Conservation (phyloP, 2,329 filamentous ascomycete genomes). For the Colletotrichum truncatum region DNA sequence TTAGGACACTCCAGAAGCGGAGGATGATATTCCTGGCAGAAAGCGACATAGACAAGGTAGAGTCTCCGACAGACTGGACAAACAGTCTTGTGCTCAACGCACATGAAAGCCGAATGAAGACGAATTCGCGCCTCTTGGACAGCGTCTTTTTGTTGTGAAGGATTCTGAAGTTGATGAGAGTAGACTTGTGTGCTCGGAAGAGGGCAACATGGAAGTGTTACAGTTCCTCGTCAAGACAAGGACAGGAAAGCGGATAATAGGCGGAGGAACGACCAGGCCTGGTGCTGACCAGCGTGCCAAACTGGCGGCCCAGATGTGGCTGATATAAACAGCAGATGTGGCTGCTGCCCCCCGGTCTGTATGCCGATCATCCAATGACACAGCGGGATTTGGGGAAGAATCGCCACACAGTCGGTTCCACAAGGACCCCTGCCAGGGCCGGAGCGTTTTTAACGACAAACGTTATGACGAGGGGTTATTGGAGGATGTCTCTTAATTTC, state of each 20-base stretch:
- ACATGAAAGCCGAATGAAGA: constrained; percentile 59
- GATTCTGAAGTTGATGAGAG: neutral
- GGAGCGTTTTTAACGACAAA: constrained; percentile 29
- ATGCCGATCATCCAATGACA: constrained; percentile 19
- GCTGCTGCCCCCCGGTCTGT: constrained; percentile 23
- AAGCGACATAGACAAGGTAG: constrained; percentile 67
- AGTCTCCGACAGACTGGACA: constrained; percentile 69
- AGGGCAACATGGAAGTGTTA: constrained; percentile 28
- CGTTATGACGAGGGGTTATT: constrained; percentile 17
- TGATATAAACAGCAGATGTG: constrained; percentile 31
- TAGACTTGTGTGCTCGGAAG: neutral
- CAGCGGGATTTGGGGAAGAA: neutral
- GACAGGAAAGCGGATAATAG: constrained; percentile 3
- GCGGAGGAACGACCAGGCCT: constrained; percentile 14
- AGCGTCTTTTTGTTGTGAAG: constrained; percentile 3
- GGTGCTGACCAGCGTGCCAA: neutral
- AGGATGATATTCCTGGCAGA: constrained; percentile 61
- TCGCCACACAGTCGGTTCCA: constrained; percentile 26
- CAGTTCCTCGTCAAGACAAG: neutral
- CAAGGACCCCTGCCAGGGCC: constrained; percentile 19
- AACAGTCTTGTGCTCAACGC: constrained; percentile 63
- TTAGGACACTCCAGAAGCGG: constrained; percentile 57
- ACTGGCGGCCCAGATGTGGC: constrained; percentile 27
- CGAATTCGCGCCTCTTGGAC: neutral
- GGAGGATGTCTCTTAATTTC: constrained; percentile 5